Evolutionary conservation across 768 basidiomycete genomes (phyloP), one percentile per base, ranked within the genome.

Genomic region (Suillus spraguei): DNA sequence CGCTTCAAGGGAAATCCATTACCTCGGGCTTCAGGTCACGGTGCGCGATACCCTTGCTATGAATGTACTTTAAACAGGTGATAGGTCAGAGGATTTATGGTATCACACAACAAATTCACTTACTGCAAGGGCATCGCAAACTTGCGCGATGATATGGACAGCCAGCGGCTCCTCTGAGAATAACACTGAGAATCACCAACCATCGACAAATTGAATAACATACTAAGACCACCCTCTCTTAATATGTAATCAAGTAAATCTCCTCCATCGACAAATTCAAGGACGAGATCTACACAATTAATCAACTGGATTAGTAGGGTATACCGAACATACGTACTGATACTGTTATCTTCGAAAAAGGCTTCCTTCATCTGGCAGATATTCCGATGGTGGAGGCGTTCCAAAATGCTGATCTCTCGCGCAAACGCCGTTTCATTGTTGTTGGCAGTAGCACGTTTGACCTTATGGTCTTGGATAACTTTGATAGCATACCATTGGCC

Each of bases 21-120:
- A 87, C 88, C 79, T 92, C 91, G 1, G 97, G 96, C 74, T 97
- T 97, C 52, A 98, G 78, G 74, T 99, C 97, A 52, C 97, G 90
- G 76, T 99, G 97, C 0, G 94, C 85, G 52, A 99, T 89, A 17
- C 89, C 90, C 70, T 86, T 80, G 9, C 79, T 80, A 64, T 92
- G 92, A 58, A 92, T 86, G 67, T 91, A 92, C 82, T 82, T 63
- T 17, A 42, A 13, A 52, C 38, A 32, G 47, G 14, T 16, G 3
- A 39, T 28, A 60, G 20, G 22, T 74, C 22, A 69, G 64, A 10
- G 42, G 22, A 2, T 61, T 17, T 10, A 53, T 14, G 10, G 3
- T 47, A 33, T 46, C 38, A 22, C 11, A 60, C 22, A 11, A n/a
- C 17, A 24, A 35, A 13, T 22, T 62, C 6, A 73, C 85, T 69